Conservation (phyloP, 208 protist genomes). For the Strigomonas culicis region DNA sequence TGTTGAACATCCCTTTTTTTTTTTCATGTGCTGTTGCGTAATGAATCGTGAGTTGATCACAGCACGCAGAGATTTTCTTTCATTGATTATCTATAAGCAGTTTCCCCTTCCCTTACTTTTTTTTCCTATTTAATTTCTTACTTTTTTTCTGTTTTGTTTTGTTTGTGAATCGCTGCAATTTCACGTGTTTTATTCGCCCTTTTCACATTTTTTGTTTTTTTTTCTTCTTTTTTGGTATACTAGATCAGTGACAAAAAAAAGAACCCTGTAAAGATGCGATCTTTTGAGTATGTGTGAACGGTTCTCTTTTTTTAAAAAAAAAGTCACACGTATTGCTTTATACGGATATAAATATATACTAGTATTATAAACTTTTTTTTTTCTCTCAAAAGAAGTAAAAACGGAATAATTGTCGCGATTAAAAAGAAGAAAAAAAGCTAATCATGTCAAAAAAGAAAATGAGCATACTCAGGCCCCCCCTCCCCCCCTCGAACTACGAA, state of each 20-base stretch:
- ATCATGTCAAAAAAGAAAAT: background rate
- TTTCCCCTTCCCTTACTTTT: background rate
- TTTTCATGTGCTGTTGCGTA: too few relatives aligned
- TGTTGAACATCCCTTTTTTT: background rate
- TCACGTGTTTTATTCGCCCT: background rate
- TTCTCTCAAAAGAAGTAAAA: too few relatives aligned
- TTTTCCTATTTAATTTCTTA: conserved; percentile 8
- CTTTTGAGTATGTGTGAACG: conserved; percentile 8
- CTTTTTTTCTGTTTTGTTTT: background rate
- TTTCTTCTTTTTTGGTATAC: background rate
- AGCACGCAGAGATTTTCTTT: too few relatives aligned
- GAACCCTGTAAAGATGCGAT: too few relatives aligned
- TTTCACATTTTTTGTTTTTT: conserved; percentile 7
- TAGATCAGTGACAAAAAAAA: conserved; percentile 5
- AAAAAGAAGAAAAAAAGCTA: background rate
- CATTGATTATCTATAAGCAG: too few relatives aligned
- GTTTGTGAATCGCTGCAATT: background rate
- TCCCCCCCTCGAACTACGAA: too few relatives aligned
- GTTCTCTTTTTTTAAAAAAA: too few relatives aligned
- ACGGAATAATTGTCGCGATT: too few relatives aligned
- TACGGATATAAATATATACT: background rate
- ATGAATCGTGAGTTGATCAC: too few relatives aligned
- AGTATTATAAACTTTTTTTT: too few relatives aligned
- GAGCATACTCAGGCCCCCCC: background rate
- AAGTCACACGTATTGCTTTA: background rate